Evolutionary conservation across 2,329 filamentous ascomycete genomes (phyloP).

Genomic region (Gremmenia infestans): DNA sequence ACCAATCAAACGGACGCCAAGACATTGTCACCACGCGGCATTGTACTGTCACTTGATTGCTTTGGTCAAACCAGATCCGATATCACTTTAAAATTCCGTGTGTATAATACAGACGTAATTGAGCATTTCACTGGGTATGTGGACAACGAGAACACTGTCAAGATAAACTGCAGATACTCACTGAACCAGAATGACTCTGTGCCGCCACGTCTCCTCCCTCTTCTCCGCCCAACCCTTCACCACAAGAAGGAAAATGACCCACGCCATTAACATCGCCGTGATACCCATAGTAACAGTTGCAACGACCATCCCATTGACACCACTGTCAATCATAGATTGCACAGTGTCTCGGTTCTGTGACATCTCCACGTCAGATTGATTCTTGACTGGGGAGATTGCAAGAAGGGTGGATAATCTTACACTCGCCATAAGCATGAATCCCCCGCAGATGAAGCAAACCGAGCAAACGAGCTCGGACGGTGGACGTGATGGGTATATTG

Average conservation of each 20-base stretch:
- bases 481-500: constrained; percentile 72
- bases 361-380: neutral
- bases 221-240: constrained; percentile 70
- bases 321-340: constrained; percentile 10
- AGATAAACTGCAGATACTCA: constrained; percentile 8
- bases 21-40: neutral
- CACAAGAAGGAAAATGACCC: constrained; percentile 69
- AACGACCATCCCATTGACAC: constrained; percentile 79
- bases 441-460: constrained; percentile 80
- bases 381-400: no score
- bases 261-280: constrained; percentile 76
- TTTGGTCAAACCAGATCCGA: constrained; percentile 7
- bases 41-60: constrained; percentile 7
- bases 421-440: constrained; percentile 85
- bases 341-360: constrained; percentile 11
- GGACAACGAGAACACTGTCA: constrained; percentile 6
- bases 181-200: constrained; percentile 9
- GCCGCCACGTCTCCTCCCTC: constrained; percentile 2
- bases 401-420: constrained; percentile 41
- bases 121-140: constrained; percentile 4
- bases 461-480: constrained; percentile 78
- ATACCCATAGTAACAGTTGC: constrained; percentile 83
- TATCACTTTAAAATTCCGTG: constrained; percentile 8
- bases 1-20: constrained; percentile 1
- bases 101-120: constrained; percentile 7